A percentile compares a stretch with the other conserved stretches of the same genome.
phyloP scores from a whole-genome alignment of 2,329 filamentous ascomycete genomes.

The Fusarium annulatum region DNA sequence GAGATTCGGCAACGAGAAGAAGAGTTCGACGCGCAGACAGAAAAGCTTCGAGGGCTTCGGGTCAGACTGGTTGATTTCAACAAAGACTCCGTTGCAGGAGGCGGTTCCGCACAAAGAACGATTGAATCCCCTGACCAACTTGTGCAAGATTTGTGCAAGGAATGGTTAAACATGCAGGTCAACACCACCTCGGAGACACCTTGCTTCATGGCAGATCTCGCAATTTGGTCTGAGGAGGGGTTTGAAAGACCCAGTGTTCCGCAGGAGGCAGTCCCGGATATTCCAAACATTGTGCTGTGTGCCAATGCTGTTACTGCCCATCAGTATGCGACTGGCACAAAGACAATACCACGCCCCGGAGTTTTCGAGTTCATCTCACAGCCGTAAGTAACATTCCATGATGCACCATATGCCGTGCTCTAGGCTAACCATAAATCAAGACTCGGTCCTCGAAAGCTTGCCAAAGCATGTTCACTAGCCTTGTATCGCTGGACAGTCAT shows the following conservation, averaged over 20 bases:
- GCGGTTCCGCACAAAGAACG: neutral
- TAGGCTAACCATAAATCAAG: constrained; percentile 28
- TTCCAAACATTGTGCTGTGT: constrained; percentile 50
- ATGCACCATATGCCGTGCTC: accelerated
- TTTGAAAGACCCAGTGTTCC: neutral
- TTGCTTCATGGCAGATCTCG: constrained; percentile 42
- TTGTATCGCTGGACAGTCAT: constrained; percentile 44
- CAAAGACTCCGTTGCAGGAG: neutral
- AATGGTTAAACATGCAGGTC: constrained; percentile 36
- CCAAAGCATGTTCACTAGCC: constrained; percentile 46
- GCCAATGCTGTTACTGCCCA: constrained; percentile 48
- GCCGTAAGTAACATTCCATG: constrained; percentile 44
- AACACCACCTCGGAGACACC: constrained; percentile 9
- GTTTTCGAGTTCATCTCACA: constrained; percentile 54
- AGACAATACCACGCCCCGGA: constrained; percentile 26
- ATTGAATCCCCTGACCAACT: constrained; percentile 1
- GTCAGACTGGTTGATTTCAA: constrained; percentile 29
- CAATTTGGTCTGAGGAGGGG: constrained; percentile 39
- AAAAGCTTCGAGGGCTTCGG: constrained; percentile 47
- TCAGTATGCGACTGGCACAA: constrained; percentile 35
- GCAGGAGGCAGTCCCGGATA: neutral
- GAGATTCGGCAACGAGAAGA: constrained; percentile 33
- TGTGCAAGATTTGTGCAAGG: constrained; percentile 17
- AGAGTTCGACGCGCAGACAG: constrained; percentile 45
- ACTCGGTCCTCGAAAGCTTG: constrained; percentile 52